Conservation (phyloP, 1,284 basidiomycete genomes). For the Cryptococcus maquisensis region DNA sequence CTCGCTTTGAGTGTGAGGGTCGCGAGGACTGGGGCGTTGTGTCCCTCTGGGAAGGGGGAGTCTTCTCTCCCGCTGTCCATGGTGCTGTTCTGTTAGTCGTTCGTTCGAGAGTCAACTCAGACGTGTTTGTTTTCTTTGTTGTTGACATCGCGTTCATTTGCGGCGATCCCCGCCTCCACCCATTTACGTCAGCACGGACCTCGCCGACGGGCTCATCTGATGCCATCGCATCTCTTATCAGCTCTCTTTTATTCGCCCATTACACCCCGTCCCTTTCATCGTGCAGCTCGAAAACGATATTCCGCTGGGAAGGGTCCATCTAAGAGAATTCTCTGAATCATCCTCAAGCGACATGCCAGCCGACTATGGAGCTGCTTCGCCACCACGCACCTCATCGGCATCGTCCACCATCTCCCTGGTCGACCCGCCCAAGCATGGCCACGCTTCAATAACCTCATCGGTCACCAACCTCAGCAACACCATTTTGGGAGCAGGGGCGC, state of each 20-base stretch:
- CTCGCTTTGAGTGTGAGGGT: slow-evolving; percentile 30
- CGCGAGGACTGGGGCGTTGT: slow-evolving; percentile 17
- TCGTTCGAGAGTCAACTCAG: too few relatives aligned
- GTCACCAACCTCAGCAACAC: slow-evolving; percentile 70
- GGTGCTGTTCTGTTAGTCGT: too few relatives aligned
- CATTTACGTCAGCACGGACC: too few relatives aligned
- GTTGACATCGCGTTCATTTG: too few relatives aligned
- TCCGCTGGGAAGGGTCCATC: not conserved
- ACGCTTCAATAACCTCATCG: slow-evolving; percentile 29
- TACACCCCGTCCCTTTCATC: not conserved
- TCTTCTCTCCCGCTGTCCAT: slow-evolving; percentile 12
- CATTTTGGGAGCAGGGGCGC: slow-evolving; percentile 77
- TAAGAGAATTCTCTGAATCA: not conserved
- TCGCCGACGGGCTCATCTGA: too few relatives aligned
- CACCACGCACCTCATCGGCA: slow-evolving; percentile 5
- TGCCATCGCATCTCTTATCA: too few relatives aligned
- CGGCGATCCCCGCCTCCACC: too few relatives aligned
- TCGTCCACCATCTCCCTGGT: not conserved
- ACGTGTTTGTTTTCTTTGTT: too few relatives aligned
- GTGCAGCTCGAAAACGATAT: too few relatives aligned
- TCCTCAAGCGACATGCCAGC: slow-evolving; percentile 7
- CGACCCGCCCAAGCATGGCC: slow-evolving; percentile 7
- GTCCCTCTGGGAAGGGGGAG: slow-evolving; percentile 14
- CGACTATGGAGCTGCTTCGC: slow-evolving; percentile 17
- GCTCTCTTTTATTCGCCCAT: not conserved